Evolutionary conservation across 192 early-diverging fungal species (phyloP).

Genomic region (Polychytrium aggregatum): DNA sequence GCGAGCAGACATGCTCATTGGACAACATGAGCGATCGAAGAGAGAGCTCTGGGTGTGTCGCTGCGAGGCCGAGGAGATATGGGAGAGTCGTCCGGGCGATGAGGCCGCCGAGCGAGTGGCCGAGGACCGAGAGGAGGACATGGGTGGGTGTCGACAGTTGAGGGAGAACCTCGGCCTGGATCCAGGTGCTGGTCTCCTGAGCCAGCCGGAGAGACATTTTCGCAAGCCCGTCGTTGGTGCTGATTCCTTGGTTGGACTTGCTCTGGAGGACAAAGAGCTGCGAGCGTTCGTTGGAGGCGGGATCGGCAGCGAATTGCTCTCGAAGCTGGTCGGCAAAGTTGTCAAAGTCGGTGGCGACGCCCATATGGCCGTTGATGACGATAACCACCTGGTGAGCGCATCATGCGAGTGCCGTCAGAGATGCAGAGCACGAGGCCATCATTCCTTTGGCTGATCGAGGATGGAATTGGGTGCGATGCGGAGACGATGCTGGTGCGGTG

Average conservation of each 20-base stretch:
- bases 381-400: slow-evolving; percentile 5
- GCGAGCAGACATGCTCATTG: background rate
- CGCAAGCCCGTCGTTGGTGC: slow-evolving; percentile 4
- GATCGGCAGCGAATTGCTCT: background rate
- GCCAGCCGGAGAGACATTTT: slow-evolving; percentile 3
- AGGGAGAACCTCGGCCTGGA: background rate
- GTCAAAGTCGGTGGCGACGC: slow-evolving; percentile 1
- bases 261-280: slow-evolving; percentile 1
- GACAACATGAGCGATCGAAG: too few relatives aligned
- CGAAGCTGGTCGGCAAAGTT: background rate
- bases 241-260: slow-evolving; percentile 1
- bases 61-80: background rate
- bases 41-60: background rate
- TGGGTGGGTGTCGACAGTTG: background rate
- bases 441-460: too few relatives aligned
- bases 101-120: slow-evolving; percentile 9
- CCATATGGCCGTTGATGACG: slow-evolving; percentile 7
- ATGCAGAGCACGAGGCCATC: too few relatives aligned
- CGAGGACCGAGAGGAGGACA: slow-evolving; percentile 7
- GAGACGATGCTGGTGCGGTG: too few relatives aligned
- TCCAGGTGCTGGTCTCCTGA: slow-evolving; percentile 2
- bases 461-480: too few relatives aligned
- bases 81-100: slow-evolving; percentile 6
- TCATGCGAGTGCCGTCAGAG: too few relatives aligned
- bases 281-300: background rate